phyloP scores from a whole-genome alignment of 345 rosid species.

The Psidium guajava region DNA sequence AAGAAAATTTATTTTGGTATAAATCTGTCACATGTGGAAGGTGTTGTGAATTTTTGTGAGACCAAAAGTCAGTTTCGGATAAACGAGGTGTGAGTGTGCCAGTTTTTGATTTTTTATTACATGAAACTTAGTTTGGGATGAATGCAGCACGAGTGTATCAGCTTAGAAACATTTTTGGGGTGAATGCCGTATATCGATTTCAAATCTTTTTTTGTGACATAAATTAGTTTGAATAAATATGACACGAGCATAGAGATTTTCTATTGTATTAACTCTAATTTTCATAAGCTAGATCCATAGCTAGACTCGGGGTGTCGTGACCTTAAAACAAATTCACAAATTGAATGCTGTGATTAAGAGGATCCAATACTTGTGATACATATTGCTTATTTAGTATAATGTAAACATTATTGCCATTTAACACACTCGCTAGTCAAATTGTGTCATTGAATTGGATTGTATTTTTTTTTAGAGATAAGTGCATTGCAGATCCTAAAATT shows the following conservation, averaged over 20 bases:
- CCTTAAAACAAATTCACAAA: too few relatives aligned
- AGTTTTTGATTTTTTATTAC: not conserved
- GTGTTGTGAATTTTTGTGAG: not conserved
- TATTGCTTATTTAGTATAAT: not conserved
- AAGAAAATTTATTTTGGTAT: not conserved
- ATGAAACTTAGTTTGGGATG: not conserved
- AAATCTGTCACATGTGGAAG: not conserved
- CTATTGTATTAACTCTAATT: not conserved
- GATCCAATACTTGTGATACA: not conserved
- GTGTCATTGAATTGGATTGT: not conserved
- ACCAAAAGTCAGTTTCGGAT: not conserved
- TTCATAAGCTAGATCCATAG: not conserved
- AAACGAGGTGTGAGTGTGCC: not conserved
- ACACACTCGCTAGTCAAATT: not conserved
- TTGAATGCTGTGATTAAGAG: not conserved
- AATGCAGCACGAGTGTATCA: accelerated
- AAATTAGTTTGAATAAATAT: not conserved
- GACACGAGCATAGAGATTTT: not conserved
- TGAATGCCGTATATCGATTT: not conserved
- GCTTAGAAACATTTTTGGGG: not conserved
- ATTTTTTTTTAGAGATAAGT: too few relatives aligned
- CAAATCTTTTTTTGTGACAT: not conserved
- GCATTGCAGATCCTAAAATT: too few relatives aligned
- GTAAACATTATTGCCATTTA: not conserved
- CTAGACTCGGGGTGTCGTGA: not conserved